Evolutionary conservation across 495 filamentous ascomycete genomes (phyloP).

Genomic region (Pseudevernia furfuracea): DNA sequence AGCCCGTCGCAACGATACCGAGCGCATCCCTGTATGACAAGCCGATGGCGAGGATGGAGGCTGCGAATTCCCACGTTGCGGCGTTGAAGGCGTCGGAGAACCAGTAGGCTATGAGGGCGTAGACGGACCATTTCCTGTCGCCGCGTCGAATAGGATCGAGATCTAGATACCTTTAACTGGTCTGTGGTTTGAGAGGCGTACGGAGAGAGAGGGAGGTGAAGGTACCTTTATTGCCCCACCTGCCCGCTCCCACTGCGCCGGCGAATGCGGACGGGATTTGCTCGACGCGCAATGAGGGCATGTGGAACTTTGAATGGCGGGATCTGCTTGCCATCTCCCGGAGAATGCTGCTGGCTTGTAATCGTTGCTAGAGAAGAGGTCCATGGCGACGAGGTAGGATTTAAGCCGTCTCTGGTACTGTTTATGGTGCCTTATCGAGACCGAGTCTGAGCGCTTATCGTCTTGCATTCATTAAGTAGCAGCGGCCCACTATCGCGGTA

Average conservation of each 20-base stretch:
- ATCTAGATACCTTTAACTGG: constrained; percentile 28
- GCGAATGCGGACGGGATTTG: constrained; percentile 21
- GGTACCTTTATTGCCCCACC: constrained; percentile 23
- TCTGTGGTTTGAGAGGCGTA: constrained; percentile 4
- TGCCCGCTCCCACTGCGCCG: constrained; percentile 8
- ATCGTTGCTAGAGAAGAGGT: neutral
- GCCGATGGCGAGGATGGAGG: constrained; percentile 55
- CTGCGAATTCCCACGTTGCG: constrained; percentile 54
- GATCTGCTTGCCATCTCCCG: neutral
- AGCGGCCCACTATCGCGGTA: neutral
- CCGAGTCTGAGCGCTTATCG: neutral
- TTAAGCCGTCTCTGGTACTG: neutral
- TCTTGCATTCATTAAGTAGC: neutral
- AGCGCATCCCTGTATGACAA: constrained; percentile 55
- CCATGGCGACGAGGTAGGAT: neutral
- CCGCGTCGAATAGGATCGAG: constrained; percentile 39
- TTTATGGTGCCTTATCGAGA: neutral
- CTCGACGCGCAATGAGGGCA: constrained; percentile 13
- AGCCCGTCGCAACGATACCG: constrained; percentile 52
- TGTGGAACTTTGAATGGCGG: neutral
- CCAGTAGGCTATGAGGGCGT: constrained; percentile 52
- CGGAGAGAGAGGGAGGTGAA: too few species aligned
- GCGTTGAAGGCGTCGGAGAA: constrained; percentile 56
- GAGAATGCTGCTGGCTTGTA: too few species aligned
- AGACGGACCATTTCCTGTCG: constrained; percentile 39